Evolutionary conservation across 306 rosid genomes (phyloP), one percentile per base, ranked within the genome.

Genomic region (Pyrus communis): DNA sequence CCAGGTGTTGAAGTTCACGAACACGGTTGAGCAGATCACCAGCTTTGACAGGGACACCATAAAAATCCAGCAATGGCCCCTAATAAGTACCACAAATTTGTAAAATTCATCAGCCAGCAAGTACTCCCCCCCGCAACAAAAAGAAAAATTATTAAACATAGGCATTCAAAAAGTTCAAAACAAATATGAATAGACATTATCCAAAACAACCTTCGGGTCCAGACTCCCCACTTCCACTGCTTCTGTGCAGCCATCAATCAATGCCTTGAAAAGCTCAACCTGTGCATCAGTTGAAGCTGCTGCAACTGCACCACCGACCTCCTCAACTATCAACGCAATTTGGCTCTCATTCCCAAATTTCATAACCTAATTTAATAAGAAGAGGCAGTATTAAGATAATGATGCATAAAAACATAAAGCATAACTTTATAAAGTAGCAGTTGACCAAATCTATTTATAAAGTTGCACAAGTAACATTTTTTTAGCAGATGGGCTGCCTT

Each of bases 11-110:
- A 81, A 96, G 94, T 81, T 89, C 94, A 86, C 93, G 90, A 76
- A 93, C 99, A 70, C 99, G 99, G 60, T 85, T 85, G 49, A 93
- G 84, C 43, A 96, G 71, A 82, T 96, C 99, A 87, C 80, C 87
- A 61, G 97, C 99, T 86, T 96, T 96, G 78, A 96, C 98, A 42
- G 89, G 89, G 74, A 92, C 98, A 75, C 99, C 99, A 89, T 91
- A 91, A 76, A 93, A 96, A 77, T 96, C 99, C 81, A 96, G 83
- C 91, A 93, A 70, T 25, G 99, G 99, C 30, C 99, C 99, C 99
- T 96, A 74, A 75, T 15, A 69, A 75, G 84, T 75, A 78, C 78
- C 79, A 71, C 9, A 74, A 82, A 76, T 55, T 40, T 74, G 18
- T 74, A 74, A 79, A 42, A 59, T 74, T 62, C 43, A 55, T 71